These are phyloP conservation scores for Magnolia changhungtana DNA, from an alignment of 164 flowering plant species.

Conservation along the genomic window DNA sequence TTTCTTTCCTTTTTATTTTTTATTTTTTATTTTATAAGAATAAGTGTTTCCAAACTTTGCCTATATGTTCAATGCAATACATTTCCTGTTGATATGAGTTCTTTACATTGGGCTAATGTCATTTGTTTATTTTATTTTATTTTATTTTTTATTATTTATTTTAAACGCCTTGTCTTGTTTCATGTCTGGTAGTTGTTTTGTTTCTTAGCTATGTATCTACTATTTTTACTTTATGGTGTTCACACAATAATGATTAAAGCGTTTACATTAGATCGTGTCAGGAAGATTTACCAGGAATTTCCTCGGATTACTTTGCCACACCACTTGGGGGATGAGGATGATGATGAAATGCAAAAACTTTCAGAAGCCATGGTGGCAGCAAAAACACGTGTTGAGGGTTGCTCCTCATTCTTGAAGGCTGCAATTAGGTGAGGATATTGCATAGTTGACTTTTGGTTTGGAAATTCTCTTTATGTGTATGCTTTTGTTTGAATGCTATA, in stretches of 20 bases:
- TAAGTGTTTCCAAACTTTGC: no score
- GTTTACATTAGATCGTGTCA: slow-evolving; percentile 65
- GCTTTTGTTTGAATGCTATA: no score
- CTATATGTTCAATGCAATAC: no score
- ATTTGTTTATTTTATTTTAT: neutral
- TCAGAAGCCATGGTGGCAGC: slow-evolving; percentile 87
- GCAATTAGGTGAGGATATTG: slow-evolving; percentile 52
- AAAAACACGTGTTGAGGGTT: slow-evolving; percentile 78
- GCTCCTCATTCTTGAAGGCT: slow-evolving; percentile 84
- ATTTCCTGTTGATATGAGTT: neutral
- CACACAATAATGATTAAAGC: slow-evolving; percentile 25
- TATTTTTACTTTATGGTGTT: neutral
- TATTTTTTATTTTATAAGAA: no score
- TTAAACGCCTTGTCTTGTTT: neutral
- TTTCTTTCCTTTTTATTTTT: no score
- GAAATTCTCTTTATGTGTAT: neutral
- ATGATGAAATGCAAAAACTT: slow-evolving; percentile 77
- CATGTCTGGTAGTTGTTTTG: neutral
- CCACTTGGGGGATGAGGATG: slow-evolving; percentile 66
- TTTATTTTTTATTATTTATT: no score
- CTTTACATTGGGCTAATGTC: neutral
- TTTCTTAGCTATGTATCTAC: neutral
- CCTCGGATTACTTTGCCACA: slow-evolving; percentile 74
- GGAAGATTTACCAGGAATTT: slow-evolving; percentile 69
- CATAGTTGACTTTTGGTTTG: neutral